A percentile compares a stretch with the other conserved stretches of the same genome.
phyloP scores from a whole-genome alignment of 768 basidiomycete species.

The Naganishia kalamii region DNA sequence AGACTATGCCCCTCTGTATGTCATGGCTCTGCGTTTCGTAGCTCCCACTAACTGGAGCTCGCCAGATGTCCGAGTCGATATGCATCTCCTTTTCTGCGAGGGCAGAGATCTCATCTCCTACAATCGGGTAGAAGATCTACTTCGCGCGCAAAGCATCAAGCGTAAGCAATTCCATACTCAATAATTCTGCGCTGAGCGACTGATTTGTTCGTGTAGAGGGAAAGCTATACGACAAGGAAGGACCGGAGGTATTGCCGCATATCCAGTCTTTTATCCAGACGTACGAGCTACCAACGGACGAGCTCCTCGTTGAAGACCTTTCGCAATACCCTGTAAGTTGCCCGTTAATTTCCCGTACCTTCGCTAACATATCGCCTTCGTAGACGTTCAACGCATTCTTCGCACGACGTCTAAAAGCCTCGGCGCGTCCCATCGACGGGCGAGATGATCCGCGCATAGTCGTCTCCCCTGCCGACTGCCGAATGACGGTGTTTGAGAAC shows the following conservation, averaged over 20 bases:
- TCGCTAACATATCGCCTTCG: not conserved
- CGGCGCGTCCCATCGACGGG: slow-evolving; percentile 59
- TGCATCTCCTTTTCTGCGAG: slow-evolving; percentile 67
- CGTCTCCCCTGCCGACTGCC: slow-evolving; percentile 65
- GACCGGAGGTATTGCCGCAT: slow-evolving; percentile 40
- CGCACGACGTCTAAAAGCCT: slow-evolving; percentile 56
- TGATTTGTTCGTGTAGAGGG: slow-evolving; percentile 30
- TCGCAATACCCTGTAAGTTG: slow-evolving; percentile 51
- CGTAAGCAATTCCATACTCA: slow-evolving; percentile 28
- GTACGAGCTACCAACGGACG: slow-evolving; percentile 53
- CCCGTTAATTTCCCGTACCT: not conserved
- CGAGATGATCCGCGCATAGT: slow-evolving; percentile 54
- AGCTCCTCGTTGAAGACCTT: slow-evolving; percentile 62
- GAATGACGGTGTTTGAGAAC: slow-evolving; percentile 63
- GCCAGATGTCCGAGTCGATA: slow-evolving; percentile 37
- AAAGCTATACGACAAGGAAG: slow-evolving; percentile 40
- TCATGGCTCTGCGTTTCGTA: slow-evolving; percentile 50
- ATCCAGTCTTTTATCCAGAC: slow-evolving; percentile 46
- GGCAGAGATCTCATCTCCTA: slow-evolving; percentile 5
- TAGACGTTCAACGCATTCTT: slow-evolving; percentile 74
- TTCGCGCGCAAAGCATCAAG: slow-evolving; percentile 39
- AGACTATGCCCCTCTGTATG: slow-evolving; percentile 64
- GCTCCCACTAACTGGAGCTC: not conserved
- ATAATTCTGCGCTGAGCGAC: not conserved
- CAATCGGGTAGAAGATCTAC: slow-evolving; percentile 33